Evolutionary conservation across 352 stramenopile genomes (phyloP), one percentile per base, ranked within the genome.

Genomic region (Globisporangium spiculum): DNA sequence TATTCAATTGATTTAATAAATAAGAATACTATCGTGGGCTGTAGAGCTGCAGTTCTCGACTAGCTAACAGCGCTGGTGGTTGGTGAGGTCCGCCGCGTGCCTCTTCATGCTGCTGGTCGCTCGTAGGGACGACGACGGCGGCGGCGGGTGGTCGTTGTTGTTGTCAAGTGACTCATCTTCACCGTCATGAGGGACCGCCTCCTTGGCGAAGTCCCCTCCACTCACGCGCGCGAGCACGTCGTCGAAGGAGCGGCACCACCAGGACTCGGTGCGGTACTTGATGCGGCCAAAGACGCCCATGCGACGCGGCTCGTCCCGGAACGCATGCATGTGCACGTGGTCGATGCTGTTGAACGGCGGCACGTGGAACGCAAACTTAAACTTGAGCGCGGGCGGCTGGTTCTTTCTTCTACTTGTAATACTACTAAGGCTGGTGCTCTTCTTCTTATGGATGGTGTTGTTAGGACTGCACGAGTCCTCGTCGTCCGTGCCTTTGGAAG

Each of bases 321-420:
- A 90, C 41, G 77, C 86, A 73, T 96, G 88, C 86, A 96, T 94
- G 81, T 96, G 88, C 44, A 96, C 86, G 70, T 96, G 88, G 71
- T 96, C 88, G 71, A 96, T 96, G 68, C 84, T 94, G 78, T 96
- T 96, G 72, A 96, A 90, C 48, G 89, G 88, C 26, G 83, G 86
- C 26, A 89, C 72, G 59, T 86, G 77, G 65, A 84, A 83, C 30
- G 63, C 65, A 38, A 63, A 60, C 44, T 69, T 62, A 38, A 63
- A 60, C 44, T 69, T 62, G 38, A 68, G 36, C n/a, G 64, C 14
- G 8, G 44, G 26, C 3, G 64, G 26, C 55, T 24, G 34, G 14
- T 9, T 63, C 7, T 26, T 58, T 26, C 26, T 66, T 34, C 56
- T 57, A 10, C 27, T 26, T 30, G 3, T n/a, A 16, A 1, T 7